A percentile compares a stretch with the other conserved stretches of the same genome.
These are phyloP conservation scores for Neurospora intermedia DNA, from an alignment of 495 filamentous ascomycete species.

Conservation along the genomic window DNA sequence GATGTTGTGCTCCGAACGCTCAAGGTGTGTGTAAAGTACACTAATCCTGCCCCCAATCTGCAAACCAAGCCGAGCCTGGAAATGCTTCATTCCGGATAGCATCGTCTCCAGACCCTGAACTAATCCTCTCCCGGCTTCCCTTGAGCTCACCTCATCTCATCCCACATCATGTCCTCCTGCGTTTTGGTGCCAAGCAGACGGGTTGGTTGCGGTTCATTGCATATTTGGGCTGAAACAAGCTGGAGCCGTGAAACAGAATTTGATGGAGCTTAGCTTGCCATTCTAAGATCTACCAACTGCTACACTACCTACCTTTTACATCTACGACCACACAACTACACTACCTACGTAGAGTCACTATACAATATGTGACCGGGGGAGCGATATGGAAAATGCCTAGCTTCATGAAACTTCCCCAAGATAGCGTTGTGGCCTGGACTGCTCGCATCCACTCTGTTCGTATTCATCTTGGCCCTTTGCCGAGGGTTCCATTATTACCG, in stretches of 20 bases:
- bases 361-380: too few relatives aligned
- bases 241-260: slow-evolving; percentile 5
- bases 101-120: background rate
- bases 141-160: background rate
- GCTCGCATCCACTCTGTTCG: background rate
- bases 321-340: background rate
- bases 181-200: background rate
- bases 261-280: background rate
- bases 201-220: background rate
- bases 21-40: background rate
- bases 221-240: slow-evolving; percentile 3
- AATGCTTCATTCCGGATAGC: background rate
- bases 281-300: background rate
- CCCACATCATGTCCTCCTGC: background rate
- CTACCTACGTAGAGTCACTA: background rate
- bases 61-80: background rate
- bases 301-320: background rate
- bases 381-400: background rate
- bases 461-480: background rate
- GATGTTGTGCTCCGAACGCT: background rate
- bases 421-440: background rate
- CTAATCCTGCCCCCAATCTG: background rate
- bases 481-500: background rate
- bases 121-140: background rate
- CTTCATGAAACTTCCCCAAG: background rate